Evolutionary conservation across 2,329 filamentous ascomycete species (phyloP).

Genomic region (Sarocladiaceae sp.): DNA sequence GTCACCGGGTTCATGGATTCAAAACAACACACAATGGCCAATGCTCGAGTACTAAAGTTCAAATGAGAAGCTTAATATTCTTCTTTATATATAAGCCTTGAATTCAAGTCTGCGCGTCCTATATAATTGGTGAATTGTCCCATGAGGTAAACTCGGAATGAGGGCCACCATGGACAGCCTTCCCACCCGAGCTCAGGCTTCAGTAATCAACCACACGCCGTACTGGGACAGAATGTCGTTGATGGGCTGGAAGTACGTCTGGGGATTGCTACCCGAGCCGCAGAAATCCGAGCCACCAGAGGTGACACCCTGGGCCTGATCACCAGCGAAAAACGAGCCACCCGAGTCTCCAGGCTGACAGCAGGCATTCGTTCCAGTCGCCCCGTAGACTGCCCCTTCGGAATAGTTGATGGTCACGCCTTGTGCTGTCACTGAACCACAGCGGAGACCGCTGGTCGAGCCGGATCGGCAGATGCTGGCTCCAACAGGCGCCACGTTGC

Average conservation of each 20-base stretch:
- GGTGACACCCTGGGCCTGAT: slow-evolving; percentile 37
- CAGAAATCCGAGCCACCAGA: slow-evolving; percentile 36
- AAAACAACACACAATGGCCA: not conserved
- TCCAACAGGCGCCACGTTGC: slow-evolving; percentile 9
- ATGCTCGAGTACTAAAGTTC: not conserved
- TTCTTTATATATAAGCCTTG: not conserved
- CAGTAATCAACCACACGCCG: slow-evolving; percentile 24
- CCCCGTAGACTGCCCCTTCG: slow-evolving; percentile 32
- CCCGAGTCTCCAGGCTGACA: slow-evolving; percentile 38
- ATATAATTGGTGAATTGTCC: not conserved
- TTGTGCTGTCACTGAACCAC: slow-evolving; percentile 5
- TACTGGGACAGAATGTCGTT: slow-evolving; percentile 34
- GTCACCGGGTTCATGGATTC: not conserved
- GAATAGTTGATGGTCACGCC: slow-evolving; percentile 21
- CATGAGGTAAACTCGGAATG: not conserved
- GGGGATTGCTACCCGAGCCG: slow-evolving; percentile 26
- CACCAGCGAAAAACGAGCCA: slow-evolving; percentile 33
- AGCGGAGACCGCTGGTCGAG: slow-evolving; percentile 9
- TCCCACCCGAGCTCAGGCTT: not conserved
- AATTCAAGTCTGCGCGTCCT: not conserved
- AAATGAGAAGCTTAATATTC: not conserved
- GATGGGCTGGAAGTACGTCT: slow-evolving; percentile 36
- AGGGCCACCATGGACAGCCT: not conserved
- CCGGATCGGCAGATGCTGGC: slow-evolving; percentile 13
- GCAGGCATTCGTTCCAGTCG: slow-evolving; percentile 35